phyloP scores from a whole-genome alignment of 1,139 yeast genomes.

The Yamadazyma triangularis region DNA sequence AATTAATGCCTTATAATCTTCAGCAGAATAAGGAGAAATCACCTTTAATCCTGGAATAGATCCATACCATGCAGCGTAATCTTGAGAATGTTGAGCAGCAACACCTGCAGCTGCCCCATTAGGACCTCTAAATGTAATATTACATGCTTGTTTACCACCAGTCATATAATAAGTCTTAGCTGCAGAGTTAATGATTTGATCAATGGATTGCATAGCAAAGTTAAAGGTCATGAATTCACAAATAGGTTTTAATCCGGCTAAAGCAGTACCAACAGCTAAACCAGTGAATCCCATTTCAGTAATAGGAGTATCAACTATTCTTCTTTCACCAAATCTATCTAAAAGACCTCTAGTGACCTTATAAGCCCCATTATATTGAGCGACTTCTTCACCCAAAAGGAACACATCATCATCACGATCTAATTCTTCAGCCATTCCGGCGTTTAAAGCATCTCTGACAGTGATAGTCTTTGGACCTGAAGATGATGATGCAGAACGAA shows the following conservation, averaged over 20 bases:
- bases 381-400: slow-evolving; percentile 98
- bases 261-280: slow-evolving; percentile 93
- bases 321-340: slow-evolving; percentile 95
- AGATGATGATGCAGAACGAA: slow-evolving; percentile 44
- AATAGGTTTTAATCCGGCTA: slow-evolving; percentile 94
- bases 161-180: slow-evolving; percentile 99
- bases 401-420: slow-evolving; percentile 93
- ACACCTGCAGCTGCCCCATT: slow-evolving; percentile 99
- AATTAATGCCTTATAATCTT: slow-evolving; percentile 91
- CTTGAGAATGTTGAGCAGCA: slow-evolving; percentile 99
- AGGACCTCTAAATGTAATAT: slow-evolving; percentile 97
- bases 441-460: slow-evolving; percentile 94
- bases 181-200: slow-evolving; percentile 96
- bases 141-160: slow-evolving; percentile 97
- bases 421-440: slow-evolving; percentile 95
- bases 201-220: slow-evolving; percentile 99
- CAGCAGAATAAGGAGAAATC: slow-evolving; percentile 90
- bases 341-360: slow-evolving; percentile 93
- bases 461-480: slow-evolving; percentile 68
- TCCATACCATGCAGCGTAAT: slow-evolving; percentile 97
- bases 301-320: slow-evolving; percentile 96
- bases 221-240: slow-evolving; percentile 99
- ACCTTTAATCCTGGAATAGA: slow-evolving; percentile 97
- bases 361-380: slow-evolving; percentile 98
- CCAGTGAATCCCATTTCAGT: slow-evolving; percentile 99